phyloP scores from a whole-genome alignment of 179 eudicot genomes.

The Sideroxylon spinosum region DNA sequence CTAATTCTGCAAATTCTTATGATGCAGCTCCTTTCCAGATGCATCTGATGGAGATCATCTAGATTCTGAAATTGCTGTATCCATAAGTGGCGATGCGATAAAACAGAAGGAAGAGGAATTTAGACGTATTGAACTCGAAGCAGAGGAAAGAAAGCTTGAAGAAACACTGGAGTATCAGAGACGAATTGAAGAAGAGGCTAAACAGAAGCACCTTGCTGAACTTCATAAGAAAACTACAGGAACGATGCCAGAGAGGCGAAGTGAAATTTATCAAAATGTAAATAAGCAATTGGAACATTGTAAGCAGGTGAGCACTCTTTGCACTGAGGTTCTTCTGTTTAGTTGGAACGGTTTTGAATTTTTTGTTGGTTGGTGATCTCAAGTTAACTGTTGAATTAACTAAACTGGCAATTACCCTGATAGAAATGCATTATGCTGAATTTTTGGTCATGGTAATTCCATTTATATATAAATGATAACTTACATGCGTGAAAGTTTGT shows the following conservation, averaged over 20 bases:
- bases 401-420: background rate
- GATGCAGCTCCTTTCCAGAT: constrained; percentile 45
- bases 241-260: constrained; percentile 25
- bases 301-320: constrained; percentile 28
- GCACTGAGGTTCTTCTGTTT: background rate
- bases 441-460: constrained; percentile 5
- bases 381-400: constrained; percentile 12
- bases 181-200: constrained; percentile 80
- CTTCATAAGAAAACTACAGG: constrained; percentile 38
- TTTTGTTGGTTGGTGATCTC: background rate
- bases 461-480: background rate
- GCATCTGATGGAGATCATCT: constrained; percentile 38
- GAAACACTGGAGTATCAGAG: constrained; percentile 85
- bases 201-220: constrained; percentile 83
- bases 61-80: constrained; percentile 35
- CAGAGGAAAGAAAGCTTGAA: constrained; percentile 87
- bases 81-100: constrained; percentile 34
- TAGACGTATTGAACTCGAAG: constrained; percentile 69
- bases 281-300: constrained; percentile 19
- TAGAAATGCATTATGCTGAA: background rate
- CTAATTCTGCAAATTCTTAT: constrained; percentile 19
- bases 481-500: constrained; percentile 20
- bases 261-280: constrained; percentile 18
- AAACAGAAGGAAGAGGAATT: constrained; percentile 55
- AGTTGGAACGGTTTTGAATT: background rate